Base-by-base conservation (phyloP, 768 basidiomycete species). In the Gautieria morchelliformis region DNA sequence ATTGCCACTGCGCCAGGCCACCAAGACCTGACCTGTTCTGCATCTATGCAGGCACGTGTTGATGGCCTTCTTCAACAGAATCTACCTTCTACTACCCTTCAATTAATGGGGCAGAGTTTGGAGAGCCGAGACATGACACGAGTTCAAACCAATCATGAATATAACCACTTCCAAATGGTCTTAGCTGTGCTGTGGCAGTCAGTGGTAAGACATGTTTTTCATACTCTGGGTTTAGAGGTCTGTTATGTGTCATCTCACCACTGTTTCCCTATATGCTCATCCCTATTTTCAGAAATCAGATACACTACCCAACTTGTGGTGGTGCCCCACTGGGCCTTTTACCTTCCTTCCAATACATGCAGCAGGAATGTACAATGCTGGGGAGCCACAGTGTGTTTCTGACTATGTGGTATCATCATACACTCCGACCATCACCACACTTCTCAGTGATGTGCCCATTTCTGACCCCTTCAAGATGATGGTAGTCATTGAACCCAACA, bases 301-400 rank as follows among this genome's bases (percentile, higher is more conserved):
- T 5, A 41, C 41, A 4, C 42, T 33, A 14, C 17, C 11, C 17
- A 15, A 14, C 17, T 15, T 63, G 5, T 56, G 58, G 63, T 71
- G 71, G 71, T 72, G 70, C 35, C 65, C 68, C 2, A 69, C 71
- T 10, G 69, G 70, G 3, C 59, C 45, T 12, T 70, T 76, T 58
- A 32, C 71, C 1, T 68, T 69, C 22, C 59, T 76, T 49, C 75
- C 75, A 2, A 63, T 76, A 11, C 75, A 76, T 22, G 74, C 73
- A 3, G 75, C 75, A 35, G 67, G 70, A 3, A 63, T 63, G 5
- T 74, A 73, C 40, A 48, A 51, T 50, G 54, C 14, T 52, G 30
- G 40, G 33, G 58, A 53, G n/a, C 60, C 17, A 8, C 30, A 30
- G 4, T 19, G 52, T 46, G 63, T 52, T 8, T 61, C 1, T 58